Conservation (phyloP, 441 rosid species). For the Euphorbia celastroides region DNA sequence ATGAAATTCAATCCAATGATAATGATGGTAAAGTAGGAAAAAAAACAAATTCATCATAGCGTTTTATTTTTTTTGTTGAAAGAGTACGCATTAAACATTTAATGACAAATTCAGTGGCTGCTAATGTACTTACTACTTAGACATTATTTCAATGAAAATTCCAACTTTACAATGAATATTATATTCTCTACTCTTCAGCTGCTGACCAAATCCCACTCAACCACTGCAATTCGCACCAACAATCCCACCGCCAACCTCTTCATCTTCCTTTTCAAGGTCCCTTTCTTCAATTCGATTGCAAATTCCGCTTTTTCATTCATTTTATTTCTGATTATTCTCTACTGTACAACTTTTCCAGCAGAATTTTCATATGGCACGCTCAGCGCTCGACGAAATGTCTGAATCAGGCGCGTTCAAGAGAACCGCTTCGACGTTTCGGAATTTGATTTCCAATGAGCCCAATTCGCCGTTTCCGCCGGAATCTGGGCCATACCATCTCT, state of each 20-base stretch:
- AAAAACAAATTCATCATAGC: too few relatives aligned
- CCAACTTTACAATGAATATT: too few relatives aligned
- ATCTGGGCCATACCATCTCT: slow-evolving; percentile 87
- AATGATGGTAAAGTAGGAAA: too few relatives aligned
- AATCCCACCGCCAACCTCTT: background rate
- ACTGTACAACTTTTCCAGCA: slow-evolving; percentile 10
- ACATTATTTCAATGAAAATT: too few relatives aligned
- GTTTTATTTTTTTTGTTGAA: too few relatives aligned
- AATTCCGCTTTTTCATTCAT: background rate
- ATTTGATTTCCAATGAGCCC: slow-evolving; percentile 52
- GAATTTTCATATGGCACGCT: slow-evolving; percentile 53
- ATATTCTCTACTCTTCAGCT: too few relatives aligned
- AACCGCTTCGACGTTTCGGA: slow-evolving; percentile 76
- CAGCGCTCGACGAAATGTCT: slow-evolving; percentile 67
- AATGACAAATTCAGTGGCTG: too few relatives aligned
- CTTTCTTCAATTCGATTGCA: background rate
- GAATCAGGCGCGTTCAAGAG: slow-evolving; percentile 66
- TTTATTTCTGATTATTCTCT: background rate
- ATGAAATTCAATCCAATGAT: too few relatives aligned
- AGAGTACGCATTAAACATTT: too few relatives aligned
- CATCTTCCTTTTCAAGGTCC: slow-evolving; percentile 3
- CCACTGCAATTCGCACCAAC: background rate
- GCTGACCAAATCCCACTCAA: background rate
- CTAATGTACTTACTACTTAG: too few relatives aligned
- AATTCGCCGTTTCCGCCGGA: slow-evolving; percentile 72